Evolutionary conservation across 495 filamentous ascomycete species (phyloP).

Genomic region (Talaromyces proteolyticus): DNA sequence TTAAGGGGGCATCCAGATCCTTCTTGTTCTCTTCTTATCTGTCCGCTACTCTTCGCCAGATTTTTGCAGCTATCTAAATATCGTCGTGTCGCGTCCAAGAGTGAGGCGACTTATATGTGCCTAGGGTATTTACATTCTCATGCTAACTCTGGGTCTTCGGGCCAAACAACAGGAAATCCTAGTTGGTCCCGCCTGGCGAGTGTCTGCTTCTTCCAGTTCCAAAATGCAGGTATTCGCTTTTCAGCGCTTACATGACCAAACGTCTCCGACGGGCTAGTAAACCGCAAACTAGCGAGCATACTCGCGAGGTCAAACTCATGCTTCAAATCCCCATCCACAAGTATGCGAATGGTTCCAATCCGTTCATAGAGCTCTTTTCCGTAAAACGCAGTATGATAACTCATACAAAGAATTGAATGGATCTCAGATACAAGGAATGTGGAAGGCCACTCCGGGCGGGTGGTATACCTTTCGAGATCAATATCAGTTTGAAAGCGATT

Average conservation of each 20-base stretch:
- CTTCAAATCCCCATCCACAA: conserved; percentile 4
- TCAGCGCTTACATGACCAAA: background rate
- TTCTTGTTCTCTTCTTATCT: no score
- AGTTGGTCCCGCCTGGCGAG: background rate
- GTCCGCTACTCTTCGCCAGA: no score
- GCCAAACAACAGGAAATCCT: no score
- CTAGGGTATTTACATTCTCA: no score
- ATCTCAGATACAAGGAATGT: background rate
- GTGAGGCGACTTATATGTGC: no score
- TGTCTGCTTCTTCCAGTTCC: conserved; percentile 10
- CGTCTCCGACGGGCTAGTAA: conserved; percentile 1
- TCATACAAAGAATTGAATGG: background rate
- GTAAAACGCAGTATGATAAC: background rate
- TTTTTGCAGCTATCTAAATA: no score
- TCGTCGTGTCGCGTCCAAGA: no score
- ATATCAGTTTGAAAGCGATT: background rate
- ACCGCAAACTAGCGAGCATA: background rate
- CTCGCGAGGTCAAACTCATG: conserved; percentile 4
- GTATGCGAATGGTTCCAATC: conserved; percentile 9
- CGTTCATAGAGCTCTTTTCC: conserved; percentile 11
- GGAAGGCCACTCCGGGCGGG: conserved; percentile 3
- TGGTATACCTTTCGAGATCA: background rate
- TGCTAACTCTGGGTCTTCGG: no score
- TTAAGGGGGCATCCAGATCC: no score
- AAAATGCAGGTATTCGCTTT: background rate